Conservation (phyloP, 345 rosid species). For the Crucihimalaya himalaica region DNA sequence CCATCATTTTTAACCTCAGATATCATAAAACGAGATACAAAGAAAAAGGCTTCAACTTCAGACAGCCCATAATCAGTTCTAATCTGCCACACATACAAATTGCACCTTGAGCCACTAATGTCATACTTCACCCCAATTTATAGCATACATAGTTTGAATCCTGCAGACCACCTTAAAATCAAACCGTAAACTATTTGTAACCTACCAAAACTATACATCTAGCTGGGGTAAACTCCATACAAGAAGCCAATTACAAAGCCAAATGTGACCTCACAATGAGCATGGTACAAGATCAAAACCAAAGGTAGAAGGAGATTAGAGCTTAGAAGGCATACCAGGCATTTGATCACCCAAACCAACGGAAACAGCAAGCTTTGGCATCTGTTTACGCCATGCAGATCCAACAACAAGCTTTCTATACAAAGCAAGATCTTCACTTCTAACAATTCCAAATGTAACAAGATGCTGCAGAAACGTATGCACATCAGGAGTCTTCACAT, state of each 20-base stretch:
- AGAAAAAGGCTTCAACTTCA: conserved; percentile 11
- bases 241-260: neutral
- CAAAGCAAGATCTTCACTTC: conserved; percentile 67
- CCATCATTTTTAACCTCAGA: neutral
- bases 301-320: neutral
- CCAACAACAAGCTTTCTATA: conserved; percentile 92
- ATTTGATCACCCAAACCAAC: conserved; percentile 90
- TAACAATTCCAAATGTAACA: conserved; percentile 91
- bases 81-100: neutral
- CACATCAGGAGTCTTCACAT: conserved; percentile 94
- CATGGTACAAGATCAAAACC: neutral
- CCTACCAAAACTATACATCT: neutral
- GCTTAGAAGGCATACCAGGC: conserved; percentile 66
- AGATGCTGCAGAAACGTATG: conserved; percentile 96
- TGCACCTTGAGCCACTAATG: neutral
- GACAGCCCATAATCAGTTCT: conserved; percentile 4
- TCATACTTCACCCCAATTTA: neutral
- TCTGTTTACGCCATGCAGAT: conserved; percentile 98
- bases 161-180: neutral
- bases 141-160: neutral
- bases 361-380: conserved; percentile 95
- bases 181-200: neutral
- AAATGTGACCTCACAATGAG: neutral
- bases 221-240: neutral
- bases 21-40: neutral